Conservation (phyloP, 805 yeast species). For the Torulaspora delbrueckii region DNA sequence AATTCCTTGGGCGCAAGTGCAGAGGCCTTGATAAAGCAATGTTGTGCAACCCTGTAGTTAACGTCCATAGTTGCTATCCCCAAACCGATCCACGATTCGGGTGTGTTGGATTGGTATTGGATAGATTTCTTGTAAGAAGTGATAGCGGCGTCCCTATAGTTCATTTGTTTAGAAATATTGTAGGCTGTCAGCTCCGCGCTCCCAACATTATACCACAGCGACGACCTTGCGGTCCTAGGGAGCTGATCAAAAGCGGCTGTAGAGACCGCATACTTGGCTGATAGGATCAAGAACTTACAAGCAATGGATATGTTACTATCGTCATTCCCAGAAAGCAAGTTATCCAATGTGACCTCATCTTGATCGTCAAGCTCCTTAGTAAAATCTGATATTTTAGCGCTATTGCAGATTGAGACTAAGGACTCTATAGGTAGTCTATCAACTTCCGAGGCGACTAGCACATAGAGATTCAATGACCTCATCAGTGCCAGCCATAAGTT, state of each 20-base stretch:
- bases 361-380: constrained; percentile 29
- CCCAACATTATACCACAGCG: constrained; percentile 67
- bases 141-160: constrained; percentile 50
- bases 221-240: constrained; percentile 50
- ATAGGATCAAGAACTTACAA: constrained; percentile 40
- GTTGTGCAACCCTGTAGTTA: constrained; percentile 78
- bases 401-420: constrained; percentile 31
- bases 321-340: constrained; percentile 18
- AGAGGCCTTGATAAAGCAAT: constrained; percentile 81
- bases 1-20: constrained; percentile 64
- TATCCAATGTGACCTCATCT: constrained; percentile 24
- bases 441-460: constrained; percentile 51
- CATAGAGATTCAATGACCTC: constrained; percentile 50
- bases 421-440: constrained; percentile 46
- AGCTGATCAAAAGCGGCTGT: constrained; percentile 11
- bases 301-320: constrained; percentile 37
- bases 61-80: constrained; percentile 67
- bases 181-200: constrained; percentile 51
- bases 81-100: constrained; percentile 74
- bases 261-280: constrained; percentile 44
- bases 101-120: constrained; percentile 61
- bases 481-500: constrained; percentile 64
- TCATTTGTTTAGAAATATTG: constrained; percentile 27
- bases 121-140: constrained; percentile 60
- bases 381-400: constrained; percentile 11